Conservation (phyloP, 2,329 filamentous ascomycete genomes). For the Raffaelea ambrosiae region DNA sequence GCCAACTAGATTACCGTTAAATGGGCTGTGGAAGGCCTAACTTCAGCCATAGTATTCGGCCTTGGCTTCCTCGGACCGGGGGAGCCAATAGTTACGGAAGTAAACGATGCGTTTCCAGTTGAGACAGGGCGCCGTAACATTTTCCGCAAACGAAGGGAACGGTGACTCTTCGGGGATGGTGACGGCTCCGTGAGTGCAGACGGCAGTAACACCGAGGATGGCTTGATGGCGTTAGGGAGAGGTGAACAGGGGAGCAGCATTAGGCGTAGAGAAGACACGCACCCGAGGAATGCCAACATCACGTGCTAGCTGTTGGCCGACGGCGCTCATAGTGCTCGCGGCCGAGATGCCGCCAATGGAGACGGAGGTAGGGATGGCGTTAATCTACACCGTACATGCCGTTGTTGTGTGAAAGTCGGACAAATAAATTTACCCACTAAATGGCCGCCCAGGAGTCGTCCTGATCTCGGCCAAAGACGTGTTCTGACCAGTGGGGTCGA, state of each 20-base stretch:
- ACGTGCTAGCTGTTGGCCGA: not conserved
- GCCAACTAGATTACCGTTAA: not conserved
- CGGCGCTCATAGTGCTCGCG: not conserved
- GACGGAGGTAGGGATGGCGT: constrained; percentile 22
- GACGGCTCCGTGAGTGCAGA: constrained; percentile 9
- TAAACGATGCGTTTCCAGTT: constrained; percentile 31
- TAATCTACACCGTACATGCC: constrained; percentile 16
- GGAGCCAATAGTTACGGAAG: constrained; percentile 20
- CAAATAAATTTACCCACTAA: no score
- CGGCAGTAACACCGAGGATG: constrained; percentile 12
- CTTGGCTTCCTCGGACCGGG: not conserved
- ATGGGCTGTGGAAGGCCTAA: not conserved
- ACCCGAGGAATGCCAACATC: no score
- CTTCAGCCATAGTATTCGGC: not conserved
- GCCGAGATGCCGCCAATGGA: constrained; percentile 18
- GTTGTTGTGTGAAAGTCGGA: constrained; percentile 9
- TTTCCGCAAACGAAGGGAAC: not conserved
- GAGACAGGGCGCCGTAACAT: constrained; percentile 27
- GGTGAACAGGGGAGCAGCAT: no score
- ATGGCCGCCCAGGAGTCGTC: constrained; percentile 26
- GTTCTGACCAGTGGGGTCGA: constrained; percentile 23
- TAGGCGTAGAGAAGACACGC: no score
- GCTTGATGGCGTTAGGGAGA: not conserved
- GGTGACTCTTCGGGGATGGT: constrained; percentile 21
- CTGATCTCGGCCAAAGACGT: constrained; percentile 23